Conservation (phyloP, 176 grass and related monocot species). For the Triticum urartu region DNA sequence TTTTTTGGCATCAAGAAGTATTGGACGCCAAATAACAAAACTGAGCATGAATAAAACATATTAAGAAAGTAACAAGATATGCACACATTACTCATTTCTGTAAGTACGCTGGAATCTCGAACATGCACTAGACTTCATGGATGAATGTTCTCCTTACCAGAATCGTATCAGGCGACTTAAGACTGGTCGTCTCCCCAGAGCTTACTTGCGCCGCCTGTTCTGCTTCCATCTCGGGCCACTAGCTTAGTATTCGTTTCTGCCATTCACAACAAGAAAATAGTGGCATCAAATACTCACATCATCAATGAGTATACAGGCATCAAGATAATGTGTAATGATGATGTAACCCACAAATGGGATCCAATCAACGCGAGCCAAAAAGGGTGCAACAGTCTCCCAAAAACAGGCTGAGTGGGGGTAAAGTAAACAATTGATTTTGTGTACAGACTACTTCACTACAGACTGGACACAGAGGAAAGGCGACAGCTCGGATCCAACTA, state of each 20-base stretch:
- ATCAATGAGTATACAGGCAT: background rate
- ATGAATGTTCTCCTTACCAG: constrained; percentile 27
- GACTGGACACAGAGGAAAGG: constrained; percentile 32
- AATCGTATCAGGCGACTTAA: constrained; percentile 24
- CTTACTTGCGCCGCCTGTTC: constrained; percentile 16
- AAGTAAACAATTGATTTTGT: constrained; percentile 22
- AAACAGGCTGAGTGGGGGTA: background rate
- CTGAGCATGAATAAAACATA: background rate
- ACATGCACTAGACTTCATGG: background rate
- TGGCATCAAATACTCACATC: constrained; percentile 18
- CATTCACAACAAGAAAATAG: constrained; percentile 1
- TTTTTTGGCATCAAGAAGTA: background rate
- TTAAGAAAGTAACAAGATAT: background rate
- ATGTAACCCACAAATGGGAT: background rate
- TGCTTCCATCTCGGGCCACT: constrained; percentile 34
- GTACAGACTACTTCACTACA: constrained; percentile 34
- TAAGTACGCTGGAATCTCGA: background rate
- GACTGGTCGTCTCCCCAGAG: constrained; percentile 10
- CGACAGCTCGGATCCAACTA: constrained; percentile 3
- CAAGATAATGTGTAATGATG: background rate
- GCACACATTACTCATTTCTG: background rate
- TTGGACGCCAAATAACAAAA: background rate
- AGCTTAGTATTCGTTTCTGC: constrained; percentile 29
- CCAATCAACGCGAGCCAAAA: background rate
- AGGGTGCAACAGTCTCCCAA: background rate